Base-by-base conservation (phyloP, 2,329 filamentous ascomycete genomes). In the Thielaviopsis musarum region DNA sequence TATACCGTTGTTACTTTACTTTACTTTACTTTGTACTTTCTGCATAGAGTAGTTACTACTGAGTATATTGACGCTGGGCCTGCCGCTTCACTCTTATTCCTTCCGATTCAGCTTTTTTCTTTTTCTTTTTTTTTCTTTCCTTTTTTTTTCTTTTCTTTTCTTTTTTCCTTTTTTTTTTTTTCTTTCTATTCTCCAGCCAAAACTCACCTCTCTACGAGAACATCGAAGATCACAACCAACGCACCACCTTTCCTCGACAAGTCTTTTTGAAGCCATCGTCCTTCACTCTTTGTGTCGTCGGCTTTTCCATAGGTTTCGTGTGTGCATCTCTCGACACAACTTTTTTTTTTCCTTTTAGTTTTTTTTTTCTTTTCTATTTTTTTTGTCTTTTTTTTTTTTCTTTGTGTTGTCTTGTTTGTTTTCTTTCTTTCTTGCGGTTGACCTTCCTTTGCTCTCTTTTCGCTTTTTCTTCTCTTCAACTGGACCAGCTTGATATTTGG, bases 191-290 rank as follows among this genome's bases (percentile, higher is more conserved):
- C 57, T 59, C 52, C 57, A 55, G 57, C 34, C 52, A 57, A 26
- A 45, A 54, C 41, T 38, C 34, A 34, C 54, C 52, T 41, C 54
- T 56, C 38, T 21, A 26, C 41, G 52, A 56, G 57, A 61, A 61
- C 45, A 61, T 56, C 52, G 41, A 61, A 61, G 52, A 57, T 57
- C 56, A 55, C 52, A 55, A 54, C 53, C 56, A 54, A 56, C 34
- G 59, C 52, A 61, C 59, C 59, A 58, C 59, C 56, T 61, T 58
- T 61, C 59, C 59, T 61, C 59, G 59, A 61, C 59, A 61, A 61
- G 49, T 30, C 45, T 49, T 49, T 55, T 41, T 38, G 51, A 55
- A 61, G 38, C 52, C 53, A 57, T 55, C 59, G 55, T 30, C 38
- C 55, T 41, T 58, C 57, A 58, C 41, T 52, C 21, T 48, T 55